phyloP scores from a whole-genome alignment of 768 basidiomycete genomes.

The Tulasnella sp. region DNA sequence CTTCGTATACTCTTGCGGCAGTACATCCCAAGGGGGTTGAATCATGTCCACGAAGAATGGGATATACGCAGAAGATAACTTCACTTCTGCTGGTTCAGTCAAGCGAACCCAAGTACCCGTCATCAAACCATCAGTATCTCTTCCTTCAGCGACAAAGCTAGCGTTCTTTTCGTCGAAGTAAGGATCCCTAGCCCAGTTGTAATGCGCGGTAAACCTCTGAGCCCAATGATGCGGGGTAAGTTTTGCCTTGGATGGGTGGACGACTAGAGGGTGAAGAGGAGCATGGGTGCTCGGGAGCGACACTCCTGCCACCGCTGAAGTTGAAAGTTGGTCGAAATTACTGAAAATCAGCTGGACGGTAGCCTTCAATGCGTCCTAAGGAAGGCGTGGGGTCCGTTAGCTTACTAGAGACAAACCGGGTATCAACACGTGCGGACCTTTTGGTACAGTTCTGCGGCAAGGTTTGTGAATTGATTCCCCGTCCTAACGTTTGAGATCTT shows the following conservation, averaged over 20 bases:
- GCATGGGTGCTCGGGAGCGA: neutral
- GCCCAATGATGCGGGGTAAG: neutral
- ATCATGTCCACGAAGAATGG: slow-evolving; percentile 4
- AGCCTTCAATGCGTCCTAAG: neutral
- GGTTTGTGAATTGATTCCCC: slow-evolving; percentile 12
- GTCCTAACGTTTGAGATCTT: neutral
- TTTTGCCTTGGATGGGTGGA: neutral
- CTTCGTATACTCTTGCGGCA: neutral
- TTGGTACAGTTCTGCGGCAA: neutral
- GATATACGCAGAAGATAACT: neutral
- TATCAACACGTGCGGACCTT: neutral
- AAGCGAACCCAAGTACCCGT: neutral
- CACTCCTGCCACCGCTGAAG: neutral
- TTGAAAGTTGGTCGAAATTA: neutral
- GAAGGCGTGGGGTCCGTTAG: neutral
- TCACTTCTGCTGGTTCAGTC: neutral
- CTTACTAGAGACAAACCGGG: neutral
- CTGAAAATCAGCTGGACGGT: neutral
- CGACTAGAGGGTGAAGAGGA: neutral
- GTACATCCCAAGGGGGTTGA: neutral
- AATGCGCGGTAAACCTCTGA: neutral
- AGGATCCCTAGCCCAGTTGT: neutral
- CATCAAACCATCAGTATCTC: neutral
- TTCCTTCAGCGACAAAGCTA: neutral
- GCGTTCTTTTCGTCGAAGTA: neutral